phyloP scores from a whole-genome alignment of 208 protist genomes.

The Acanthamoeba royreba region DNA sequence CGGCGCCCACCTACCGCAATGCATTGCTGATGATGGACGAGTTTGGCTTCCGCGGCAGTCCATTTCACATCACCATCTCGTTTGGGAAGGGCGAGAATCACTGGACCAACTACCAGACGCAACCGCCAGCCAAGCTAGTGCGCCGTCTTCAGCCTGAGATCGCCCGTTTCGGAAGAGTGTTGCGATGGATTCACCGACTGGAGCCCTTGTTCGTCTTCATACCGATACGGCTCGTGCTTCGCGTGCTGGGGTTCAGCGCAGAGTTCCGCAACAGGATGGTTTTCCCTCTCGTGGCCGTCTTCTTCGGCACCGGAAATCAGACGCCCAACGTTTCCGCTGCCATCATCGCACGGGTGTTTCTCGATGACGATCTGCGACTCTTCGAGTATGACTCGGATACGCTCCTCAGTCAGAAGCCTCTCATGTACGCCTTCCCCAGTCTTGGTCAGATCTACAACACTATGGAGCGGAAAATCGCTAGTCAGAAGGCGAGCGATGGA shows the following conservation, averaged over 20 bases:
- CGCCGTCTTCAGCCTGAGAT: not conserved
- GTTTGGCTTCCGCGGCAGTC: not conserved
- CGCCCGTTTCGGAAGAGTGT: not conserved
- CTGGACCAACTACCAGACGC: conserved; percentile 31
- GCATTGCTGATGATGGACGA: conserved; percentile 23
- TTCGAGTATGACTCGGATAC: conserved; percentile 48
- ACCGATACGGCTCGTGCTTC: not conserved
- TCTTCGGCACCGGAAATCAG: conserved; percentile 58
- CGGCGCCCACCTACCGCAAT: conserved; percentile 43
- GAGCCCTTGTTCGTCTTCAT: conserved; percentile 37
- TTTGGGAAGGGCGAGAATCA: conserved; percentile 26
- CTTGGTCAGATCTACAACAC: not conserved
- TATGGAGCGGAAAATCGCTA: not conserved
- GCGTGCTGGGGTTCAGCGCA: conserved; percentile 16
- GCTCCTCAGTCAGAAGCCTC: conserved; percentile 44
- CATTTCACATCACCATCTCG: conserved; percentile 47
- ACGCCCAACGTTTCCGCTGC: conserved; percentile 43
- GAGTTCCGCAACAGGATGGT: conserved; percentile 51
- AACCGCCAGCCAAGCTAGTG: not conserved
- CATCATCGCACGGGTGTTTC: conserved; percentile 52
- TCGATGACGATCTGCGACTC: conserved; percentile 42
- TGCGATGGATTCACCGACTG: not conserved
- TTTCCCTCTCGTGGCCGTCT: conserved; percentile 39
- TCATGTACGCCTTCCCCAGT: conserved; percentile 53
- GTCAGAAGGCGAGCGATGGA: not conserved